Evolutionary conservation across 208 protist genomes (phyloP).

Genomic region (Leishmania guyanensis): DNA sequence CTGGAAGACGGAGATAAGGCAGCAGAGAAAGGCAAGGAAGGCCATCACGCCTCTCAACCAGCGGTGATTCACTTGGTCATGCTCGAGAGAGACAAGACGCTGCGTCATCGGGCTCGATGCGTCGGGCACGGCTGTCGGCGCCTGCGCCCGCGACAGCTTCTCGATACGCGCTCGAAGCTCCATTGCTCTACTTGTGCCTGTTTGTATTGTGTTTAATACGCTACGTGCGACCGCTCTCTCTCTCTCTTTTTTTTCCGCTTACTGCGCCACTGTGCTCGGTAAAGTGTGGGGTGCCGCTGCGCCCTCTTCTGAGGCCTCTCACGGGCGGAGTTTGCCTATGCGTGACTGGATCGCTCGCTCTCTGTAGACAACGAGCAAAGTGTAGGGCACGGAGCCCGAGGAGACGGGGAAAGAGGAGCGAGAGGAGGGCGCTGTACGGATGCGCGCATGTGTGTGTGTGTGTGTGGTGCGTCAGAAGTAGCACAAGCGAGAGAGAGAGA

Average conservation of each 20-base stretch:
- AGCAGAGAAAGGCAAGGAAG: conserved; percentile 53
- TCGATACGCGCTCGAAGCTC: conserved; percentile 53
- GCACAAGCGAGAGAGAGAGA: conserved; percentile 5
- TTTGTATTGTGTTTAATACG: background rate
- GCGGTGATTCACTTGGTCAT: conserved; percentile 36
- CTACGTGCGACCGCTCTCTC: background rate
- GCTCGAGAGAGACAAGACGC: conserved; percentile 49
- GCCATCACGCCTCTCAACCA: conserved; percentile 62
- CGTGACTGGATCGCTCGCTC: background rate
- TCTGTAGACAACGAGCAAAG: background rate
- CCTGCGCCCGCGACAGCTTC: conserved; percentile 41
- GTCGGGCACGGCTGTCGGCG: conserved; percentile 40
- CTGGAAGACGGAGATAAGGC: conserved; percentile 53
- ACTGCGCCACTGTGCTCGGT: background rate
- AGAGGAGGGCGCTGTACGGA: background rate
- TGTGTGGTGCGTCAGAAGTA: background rate
- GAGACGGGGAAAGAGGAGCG: background rate
- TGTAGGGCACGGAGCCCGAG: background rate
- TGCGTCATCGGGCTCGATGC: conserved; percentile 23
- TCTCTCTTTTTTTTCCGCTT: background rate
- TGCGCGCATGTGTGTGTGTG: background rate
- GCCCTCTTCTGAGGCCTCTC: background rate
- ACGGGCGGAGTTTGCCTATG: background rate
- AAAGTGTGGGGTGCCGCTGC: background rate
- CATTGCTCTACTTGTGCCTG: conserved; percentile 25